A percentile compares a stretch with the other conserved stretches of the same genome.
Evolutionary conservation across 2,329 filamentous ascomycete genomes (phyloP).

Genomic region (Phyllosticta capitalensis): DNA sequence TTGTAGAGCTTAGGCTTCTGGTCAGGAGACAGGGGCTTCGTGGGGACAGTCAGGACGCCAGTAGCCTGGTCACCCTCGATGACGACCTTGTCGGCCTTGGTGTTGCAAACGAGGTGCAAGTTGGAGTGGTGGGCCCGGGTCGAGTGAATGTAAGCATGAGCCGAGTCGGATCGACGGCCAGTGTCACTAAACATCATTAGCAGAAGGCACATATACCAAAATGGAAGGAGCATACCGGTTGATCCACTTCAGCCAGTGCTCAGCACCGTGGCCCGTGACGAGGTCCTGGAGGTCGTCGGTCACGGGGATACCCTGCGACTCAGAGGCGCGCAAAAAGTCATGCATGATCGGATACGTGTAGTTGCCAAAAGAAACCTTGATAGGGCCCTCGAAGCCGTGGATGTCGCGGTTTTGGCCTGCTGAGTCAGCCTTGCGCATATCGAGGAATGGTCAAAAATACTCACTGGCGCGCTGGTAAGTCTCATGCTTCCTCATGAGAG

Average conservation of each 20-base stretch:
- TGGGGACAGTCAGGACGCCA: conserved; percentile 59
- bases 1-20: conserved; percentile 49
- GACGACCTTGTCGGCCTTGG: conserved; percentile 68
- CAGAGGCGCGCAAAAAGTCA: conserved; percentile 64
- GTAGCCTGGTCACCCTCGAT: conserved; percentile 64
- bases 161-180: conserved; percentile 65
- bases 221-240: conserved; percentile 43
- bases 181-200: conserved; percentile 31
- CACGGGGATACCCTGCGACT: conserved; percentile 63
- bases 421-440: conserved; percentile 21
- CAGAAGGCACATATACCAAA: background rate
- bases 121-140: conserved; percentile 62
- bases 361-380: conserved; percentile 72
- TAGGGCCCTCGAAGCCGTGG: conserved; percentile 70
- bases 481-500: conserved; percentile 72
- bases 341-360: conserved; percentile 76
- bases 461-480: conserved; percentile 59
- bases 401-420: conserved; percentile 47
- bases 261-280: conserved; percentile 56
- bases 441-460: background rate
- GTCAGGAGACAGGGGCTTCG: conserved; percentile 55
- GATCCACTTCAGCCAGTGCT: conserved; percentile 83
- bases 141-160: conserved; percentile 68
- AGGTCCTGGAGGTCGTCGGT: conserved; percentile 72
- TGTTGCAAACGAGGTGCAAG: conserved; percentile 63